These are phyloP conservation scores for Neoscytalidium dimidiatum DNA, from an alignment of 2,329 filamentous ascomycete genomes.

Conservation along the genomic window DNA sequence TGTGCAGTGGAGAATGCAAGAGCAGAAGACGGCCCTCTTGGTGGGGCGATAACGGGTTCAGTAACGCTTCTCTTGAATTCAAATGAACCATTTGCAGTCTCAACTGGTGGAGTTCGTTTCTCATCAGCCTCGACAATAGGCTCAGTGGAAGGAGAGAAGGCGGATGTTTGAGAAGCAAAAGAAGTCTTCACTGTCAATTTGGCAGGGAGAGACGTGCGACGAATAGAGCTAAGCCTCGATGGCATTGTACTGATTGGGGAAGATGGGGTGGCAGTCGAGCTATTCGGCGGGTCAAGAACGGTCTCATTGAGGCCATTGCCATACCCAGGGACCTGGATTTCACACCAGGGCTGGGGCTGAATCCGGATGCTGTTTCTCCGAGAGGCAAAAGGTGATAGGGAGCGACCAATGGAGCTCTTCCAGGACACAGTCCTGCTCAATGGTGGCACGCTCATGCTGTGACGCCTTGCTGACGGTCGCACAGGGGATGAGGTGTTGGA, in stretches of 20 bases:
- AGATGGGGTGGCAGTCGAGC: background rate
- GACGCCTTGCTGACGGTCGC: slow-evolving; percentile 22
- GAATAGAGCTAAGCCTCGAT: background rate
- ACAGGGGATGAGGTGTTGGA: slow-evolving; percentile 30
- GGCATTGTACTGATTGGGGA: background rate
- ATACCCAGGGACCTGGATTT: slow-evolving; percentile 42
- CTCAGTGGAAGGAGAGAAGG: slow-evolving; percentile 9
- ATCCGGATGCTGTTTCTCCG: slow-evolving; percentile 33
- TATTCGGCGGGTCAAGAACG: slow-evolving; percentile 5
- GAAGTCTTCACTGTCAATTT: slow-evolving; percentile 17
- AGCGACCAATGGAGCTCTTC: slow-evolving; percentile 34
- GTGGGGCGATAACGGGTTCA: too few species aligned
- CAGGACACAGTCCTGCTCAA: slow-evolving; percentile 34
- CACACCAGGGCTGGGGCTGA: slow-evolving; percentile 32
- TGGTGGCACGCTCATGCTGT: slow-evolving; percentile 20
- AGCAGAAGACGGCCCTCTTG: background rate
- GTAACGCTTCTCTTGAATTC: background rate
- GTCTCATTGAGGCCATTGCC: slow-evolving; percentile 38
- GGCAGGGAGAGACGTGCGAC: slow-evolving; percentile 1
- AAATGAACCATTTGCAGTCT: background rate
- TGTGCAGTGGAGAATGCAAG: background rate
- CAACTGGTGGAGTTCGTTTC: slow-evolving; percentile 1
- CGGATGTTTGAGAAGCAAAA: background rate
- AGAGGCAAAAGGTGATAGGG: slow-evolving; percentile 30
- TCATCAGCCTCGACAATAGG: slow-evolving; percentile 16